Conservation (phyloP, 164 flowering plant species). For the Vitis riparia region DNA sequence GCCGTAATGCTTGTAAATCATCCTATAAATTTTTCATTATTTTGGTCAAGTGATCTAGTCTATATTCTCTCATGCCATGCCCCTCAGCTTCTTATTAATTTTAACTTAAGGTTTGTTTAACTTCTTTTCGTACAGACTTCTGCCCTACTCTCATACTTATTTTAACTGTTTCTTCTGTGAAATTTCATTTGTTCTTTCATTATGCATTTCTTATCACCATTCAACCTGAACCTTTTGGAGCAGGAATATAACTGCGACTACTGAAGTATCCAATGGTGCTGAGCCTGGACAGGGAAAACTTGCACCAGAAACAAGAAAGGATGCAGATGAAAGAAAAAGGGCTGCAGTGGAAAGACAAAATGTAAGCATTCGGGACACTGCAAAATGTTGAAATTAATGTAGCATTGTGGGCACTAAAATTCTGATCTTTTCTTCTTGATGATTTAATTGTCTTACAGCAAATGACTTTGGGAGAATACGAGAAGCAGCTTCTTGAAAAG, state of each 20-base stretch:
- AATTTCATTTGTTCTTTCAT: too few relatives aligned
- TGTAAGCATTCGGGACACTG: constrained; percentile 2
- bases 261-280: constrained; percentile 15
- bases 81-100: too few relatives aligned
- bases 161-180: neutral
- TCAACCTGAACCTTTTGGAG: neutral
- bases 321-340: constrained; percentile 18
- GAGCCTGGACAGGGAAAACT: constrained; percentile 17
- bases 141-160: neutral
- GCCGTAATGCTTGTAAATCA: too few relatives aligned
- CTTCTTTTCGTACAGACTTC: too few relatives aligned
- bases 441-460: constrained; percentile 17
- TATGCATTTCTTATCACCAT: too few relatives aligned
- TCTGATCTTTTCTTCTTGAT: neutral
- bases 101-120: too few relatives aligned
- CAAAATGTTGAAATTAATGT: neutral
- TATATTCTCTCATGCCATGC: too few relatives aligned
- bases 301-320: neutral
- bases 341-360: constrained; percentile 24
- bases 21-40: too few relatives aligned
- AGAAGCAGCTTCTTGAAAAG: constrained; percentile 30
- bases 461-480: constrained; percentile 38
- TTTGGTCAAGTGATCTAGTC: too few relatives aligned
- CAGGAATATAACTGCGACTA: constrained; percentile 26
- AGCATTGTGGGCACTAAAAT: neutral